Evolutionary conservation across 306 rosid species (phyloP).

Genomic region (Malus asiatica): DNA sequence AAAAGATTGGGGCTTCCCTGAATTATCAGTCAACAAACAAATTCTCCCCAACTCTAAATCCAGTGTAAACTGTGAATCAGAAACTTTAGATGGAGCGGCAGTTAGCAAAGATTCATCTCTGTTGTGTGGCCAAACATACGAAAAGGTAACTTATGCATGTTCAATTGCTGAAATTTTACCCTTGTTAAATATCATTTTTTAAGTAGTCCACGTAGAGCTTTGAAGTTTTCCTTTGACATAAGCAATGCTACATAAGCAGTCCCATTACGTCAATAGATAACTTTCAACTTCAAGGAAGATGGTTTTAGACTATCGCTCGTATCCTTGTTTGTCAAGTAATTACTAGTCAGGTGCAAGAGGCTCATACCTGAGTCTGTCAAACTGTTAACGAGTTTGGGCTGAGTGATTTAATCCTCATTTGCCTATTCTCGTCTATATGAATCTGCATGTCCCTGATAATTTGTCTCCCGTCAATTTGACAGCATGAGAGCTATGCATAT

Average conservation of each 20-base stretch:
- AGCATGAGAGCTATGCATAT: slow-evolving; percentile 42
- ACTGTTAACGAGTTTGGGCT: background rate
- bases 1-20: slow-evolving; percentile 76
- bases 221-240: background rate
- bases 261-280: background rate
- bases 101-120: slow-evolving; percentile 20
- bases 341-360: background rate
- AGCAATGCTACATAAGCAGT: background rate
- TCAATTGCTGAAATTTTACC: background rate
- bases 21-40: slow-evolving; percentile 35
- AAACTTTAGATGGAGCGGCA: slow-evolving; percentile 24
- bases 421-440: background rate
- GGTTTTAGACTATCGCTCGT: background rate
- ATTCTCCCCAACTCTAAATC: slow-evolving; percentile 9
- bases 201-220: background rate
- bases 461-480: slow-evolving; percentile 17
- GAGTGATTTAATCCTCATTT: background rate
- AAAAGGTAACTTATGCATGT: slow-evolving; percentile 33
- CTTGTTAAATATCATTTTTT: background rate
- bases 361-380: background rate
- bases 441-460: background rate
- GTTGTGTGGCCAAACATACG: slow-evolving; percentile 23
- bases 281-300: background rate
- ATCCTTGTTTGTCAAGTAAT: background rate
- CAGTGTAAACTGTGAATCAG: slow-evolving; percentile 18